These are phyloP conservation scores for Cantharellus cinnabarinus DNA, from an alignment of 768 basidiomycete genomes.

Conservation along the genomic window DNA sequence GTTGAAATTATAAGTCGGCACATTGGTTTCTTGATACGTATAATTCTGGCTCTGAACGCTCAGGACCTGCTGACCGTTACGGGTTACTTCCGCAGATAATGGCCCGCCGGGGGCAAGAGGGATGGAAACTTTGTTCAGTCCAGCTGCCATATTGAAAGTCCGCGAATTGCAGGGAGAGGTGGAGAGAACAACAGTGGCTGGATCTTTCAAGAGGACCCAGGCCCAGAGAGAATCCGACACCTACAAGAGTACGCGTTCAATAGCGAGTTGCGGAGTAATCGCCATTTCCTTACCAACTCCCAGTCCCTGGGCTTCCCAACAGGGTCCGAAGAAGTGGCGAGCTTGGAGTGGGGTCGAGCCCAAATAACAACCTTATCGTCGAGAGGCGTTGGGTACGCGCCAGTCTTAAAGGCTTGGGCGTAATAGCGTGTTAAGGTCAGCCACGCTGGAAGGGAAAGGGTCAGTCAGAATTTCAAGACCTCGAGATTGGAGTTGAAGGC, in stretches of 20 bases:
- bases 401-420: constrained; percentile 51
- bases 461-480: neutral
- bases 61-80: constrained; percentile 18
- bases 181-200: constrained; percentile 36
- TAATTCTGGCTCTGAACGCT: neutral
- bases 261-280: neutral
- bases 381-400: constrained; percentile 33
- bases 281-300: constrained; percentile 25
- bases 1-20: constrained; percentile 45
- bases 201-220: constrained; percentile 35
- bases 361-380: constrained; percentile 48
- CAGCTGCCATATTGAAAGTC: constrained; percentile 33
- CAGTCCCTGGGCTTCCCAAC: constrained; percentile 36
- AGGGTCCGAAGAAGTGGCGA: constrained; percentile 25
- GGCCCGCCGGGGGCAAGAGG: constrained; percentile 29
- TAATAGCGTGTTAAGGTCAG: constrained; percentile 38
- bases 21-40: neutral
- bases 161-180: constrained; percentile 22
- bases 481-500: neutral
- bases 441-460: neutral
- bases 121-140: constrained; percentile 40
- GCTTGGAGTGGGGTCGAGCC: constrained; percentile 45
- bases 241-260: constrained; percentile 15
- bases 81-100: constrained; percentile 21
- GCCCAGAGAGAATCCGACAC: constrained; percentile 47